phyloP scores from a whole-genome alignment of 2,329 filamentous ascomycete species.

The Ceratocystis eucalypticola region DNA sequence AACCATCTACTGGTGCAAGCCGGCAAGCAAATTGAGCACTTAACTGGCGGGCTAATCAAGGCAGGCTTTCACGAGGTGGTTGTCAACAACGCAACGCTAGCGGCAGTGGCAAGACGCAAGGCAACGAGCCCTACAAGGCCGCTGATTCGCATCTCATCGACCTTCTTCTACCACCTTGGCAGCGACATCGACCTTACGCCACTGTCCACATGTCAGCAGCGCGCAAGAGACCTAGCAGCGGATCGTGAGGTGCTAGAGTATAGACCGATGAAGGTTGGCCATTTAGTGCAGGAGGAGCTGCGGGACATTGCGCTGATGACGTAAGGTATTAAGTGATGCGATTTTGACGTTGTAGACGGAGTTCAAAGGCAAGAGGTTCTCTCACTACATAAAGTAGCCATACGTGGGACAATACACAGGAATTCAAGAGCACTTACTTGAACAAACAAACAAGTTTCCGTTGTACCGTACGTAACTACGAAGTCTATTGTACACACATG shows the following conservation, averaged over 20 bases:
- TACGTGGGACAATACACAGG: neutral
- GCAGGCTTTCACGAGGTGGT: constrained; percentile 50
- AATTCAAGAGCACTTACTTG: neutral
- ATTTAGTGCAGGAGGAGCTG: constrained; percentile 40
- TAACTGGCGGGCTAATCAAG: constrained; percentile 47
- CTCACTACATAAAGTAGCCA: neutral
- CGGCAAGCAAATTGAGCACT: constrained; percentile 49
- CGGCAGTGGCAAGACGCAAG: constrained; percentile 33
- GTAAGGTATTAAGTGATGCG: constrained; percentile 20
- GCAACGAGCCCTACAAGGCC: constrained; percentile 35
- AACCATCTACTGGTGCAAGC: constrained; percentile 48
- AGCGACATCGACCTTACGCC: constrained; percentile 44
- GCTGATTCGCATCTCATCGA: constrained; percentile 44
- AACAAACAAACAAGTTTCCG: neutral
- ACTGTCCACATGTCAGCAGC: constrained; percentile 34
- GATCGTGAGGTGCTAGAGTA: constrained; percentile 37
- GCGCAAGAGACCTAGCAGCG: constrained; percentile 36
- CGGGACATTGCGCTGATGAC: constrained; percentile 30
- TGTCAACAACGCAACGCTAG: constrained; percentile 40
- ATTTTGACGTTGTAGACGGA: neutral
- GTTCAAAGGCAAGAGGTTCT: neutral
- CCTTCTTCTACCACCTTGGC: constrained; percentile 47
- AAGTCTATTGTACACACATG: neutral
- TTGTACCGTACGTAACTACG: neutral
- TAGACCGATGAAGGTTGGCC: constrained; percentile 42